These are phyloP conservation scores for Ascochyta pisi DNA, from an alignment of 2,329 filamentous ascomycete species.

Conservation along the genomic window DNA sequence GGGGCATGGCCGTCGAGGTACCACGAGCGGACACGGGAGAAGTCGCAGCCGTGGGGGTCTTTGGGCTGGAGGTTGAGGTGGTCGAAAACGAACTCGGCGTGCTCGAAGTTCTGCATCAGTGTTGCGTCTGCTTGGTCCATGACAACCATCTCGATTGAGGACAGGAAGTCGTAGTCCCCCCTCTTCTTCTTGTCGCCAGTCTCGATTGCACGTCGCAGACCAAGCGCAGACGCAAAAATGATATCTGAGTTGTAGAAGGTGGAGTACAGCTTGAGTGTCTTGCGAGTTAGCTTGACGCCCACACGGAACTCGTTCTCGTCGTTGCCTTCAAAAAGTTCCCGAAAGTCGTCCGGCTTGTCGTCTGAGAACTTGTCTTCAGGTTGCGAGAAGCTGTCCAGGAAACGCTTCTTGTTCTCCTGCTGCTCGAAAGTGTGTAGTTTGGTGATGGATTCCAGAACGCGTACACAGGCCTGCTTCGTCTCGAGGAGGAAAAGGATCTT, in stretches of 20 bases:
- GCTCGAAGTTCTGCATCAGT: constrained; percentile 98
- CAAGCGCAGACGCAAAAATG: constrained; percentile 87
- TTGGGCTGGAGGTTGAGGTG: constrained; percentile 91
- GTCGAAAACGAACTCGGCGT: constrained; percentile 88
- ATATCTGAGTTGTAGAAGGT: constrained; percentile 98
- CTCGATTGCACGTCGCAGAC: constrained; percentile 88
- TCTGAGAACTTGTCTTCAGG: constrained; percentile 72
- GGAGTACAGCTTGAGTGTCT: constrained; percentile 92
- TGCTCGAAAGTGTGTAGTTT: constrained; percentile 82
- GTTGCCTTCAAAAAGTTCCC: constrained; percentile 89
- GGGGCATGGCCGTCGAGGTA: constrained; percentile 88
- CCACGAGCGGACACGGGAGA: constrained; percentile 87
- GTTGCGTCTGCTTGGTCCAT: constrained; percentile 92
- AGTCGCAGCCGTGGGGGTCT: constrained; percentile 90
- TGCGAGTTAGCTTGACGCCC: constrained; percentile 95
- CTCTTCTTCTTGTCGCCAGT: constrained; percentile 70
- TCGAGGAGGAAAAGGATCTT: constrained; percentile 92
- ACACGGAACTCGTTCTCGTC: constrained; percentile 97
- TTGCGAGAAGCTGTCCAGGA: constrained; percentile 80
- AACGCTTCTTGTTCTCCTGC: constrained; percentile 93
- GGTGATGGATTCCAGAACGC: constrained; percentile 78
- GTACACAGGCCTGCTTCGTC: constrained; percentile 84
- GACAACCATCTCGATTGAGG: constrained; percentile 88
- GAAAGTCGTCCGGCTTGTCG: constrained; percentile 84
- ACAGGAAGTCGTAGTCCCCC: constrained; percentile 84